Evolutionary conservation across 2,329 filamentous ascomycete species (phyloP), one percentile per base, ranked within the genome.

Genomic region (Penicillium sp.): DNA sequence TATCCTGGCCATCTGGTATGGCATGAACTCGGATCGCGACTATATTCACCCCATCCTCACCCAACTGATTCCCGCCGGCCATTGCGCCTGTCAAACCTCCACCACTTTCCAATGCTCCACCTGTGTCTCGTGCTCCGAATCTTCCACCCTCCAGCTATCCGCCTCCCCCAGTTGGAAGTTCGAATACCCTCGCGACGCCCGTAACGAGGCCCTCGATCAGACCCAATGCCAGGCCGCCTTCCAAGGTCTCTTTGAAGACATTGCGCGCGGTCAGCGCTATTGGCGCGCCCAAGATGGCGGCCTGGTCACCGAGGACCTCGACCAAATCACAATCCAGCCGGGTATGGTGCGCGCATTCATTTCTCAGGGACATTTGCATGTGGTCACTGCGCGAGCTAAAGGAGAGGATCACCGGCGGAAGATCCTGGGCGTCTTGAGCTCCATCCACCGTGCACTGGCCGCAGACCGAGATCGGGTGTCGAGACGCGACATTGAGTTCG

Each of bases 391-490:
- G 6, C 70, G 69, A 1, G 65, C 74, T 4, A 69, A 65, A 5
- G 70, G 70, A n/a, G 73, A 75, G 50, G 75, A 77, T 31, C 75
- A 76, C 49, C 71, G 74, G 11, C 71, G 71, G 1, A 76, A 77
- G 57, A 74, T 75, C 28, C 42, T 77, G 10, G 79, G 77, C 3
- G 78, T 76, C 4, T 71, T 83, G 39, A 77, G 81, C 60, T 74
- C 79, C n/a, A 76, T 83, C 31, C 76, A 83, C 61, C 79, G 81
- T 48, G 80, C 81, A 59, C 75, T 83, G 55, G 70, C 76, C 58
- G 73, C 75, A 14, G 74, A 78, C 39, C 69, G 72, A 34, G 67
- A 72, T 22, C 69, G 68, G 14, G 61, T 54, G 17, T 65, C 64
- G 0, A 69, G 78, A n/a, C 77, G 75, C 8, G 76, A 81, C 55